Evolutionary conservation across 2,329 filamentous ascomycete species (phyloP), one percentile per base, ranked within the genome.

Genomic region (Neopestalotiopsis sp.): DNA sequence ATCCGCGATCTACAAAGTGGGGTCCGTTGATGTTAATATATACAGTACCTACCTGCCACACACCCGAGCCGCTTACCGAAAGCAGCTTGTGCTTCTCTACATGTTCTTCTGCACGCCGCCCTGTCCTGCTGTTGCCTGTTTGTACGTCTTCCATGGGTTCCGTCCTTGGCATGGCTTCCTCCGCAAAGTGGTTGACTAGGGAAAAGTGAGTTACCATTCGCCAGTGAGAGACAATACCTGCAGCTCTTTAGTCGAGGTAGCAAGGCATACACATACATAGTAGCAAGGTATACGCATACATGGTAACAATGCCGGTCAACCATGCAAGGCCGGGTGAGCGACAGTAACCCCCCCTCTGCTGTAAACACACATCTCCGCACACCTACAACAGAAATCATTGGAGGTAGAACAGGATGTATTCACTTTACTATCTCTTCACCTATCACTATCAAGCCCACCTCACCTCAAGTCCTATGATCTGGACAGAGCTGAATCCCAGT

Each of bases 51-150:
- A 28, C 24, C 24, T 28, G 24, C 24, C 24, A 28, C 24, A 64
- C 61, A 38, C 45, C 61, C 61, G 61, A 64, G 38, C 61, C 61
- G 61, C 61, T 64, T 64, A 64, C 61, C 61, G 61, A 40, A 64
- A 64, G 61, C 38, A 38, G 61, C 20, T 10, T 12, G 20, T 20
- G 61, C 34, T 20, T 30, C 20, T 6, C 14, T 42, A 34, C 30
- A 32, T 28, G 10, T 30, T 28, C 20, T 13, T 17, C 57, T 59
- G n/a, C 14, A 28, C 20, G n/a, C 24, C 57, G 57, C 57, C 24
- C n/a, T 34, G 24, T 24, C 34, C 57, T 17, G 56, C 56, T 20
- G 57, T 12, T 30, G 13, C 14, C n/a, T n/a, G 57, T 30, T 4
- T 30, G 30, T 59, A 59, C 57, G 12, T 3, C 3, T 28, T 58